Percentiles rank a stretch among this genome's conserved stretches.
Evolutionary conservation across 2,329 filamentous ascomycete species (phyloP).

Genomic region (Penicillium paneum): DNA sequence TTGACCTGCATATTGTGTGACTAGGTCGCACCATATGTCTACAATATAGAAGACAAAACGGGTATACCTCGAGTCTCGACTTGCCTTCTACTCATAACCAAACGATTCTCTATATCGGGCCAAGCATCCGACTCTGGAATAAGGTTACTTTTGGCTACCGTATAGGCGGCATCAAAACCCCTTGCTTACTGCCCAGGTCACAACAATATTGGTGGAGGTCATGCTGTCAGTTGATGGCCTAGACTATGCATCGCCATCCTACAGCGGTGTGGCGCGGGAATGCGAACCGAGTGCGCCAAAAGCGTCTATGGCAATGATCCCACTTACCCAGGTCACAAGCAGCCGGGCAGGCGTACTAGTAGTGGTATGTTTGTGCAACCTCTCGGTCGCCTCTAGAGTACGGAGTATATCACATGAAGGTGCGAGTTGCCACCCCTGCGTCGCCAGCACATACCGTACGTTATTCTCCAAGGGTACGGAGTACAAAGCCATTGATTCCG

Average conservation of each 20-base stretch:
- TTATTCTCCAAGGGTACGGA: neutral
- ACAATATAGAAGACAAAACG: neutral
- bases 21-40: neutral
- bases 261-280: constrained; percentile 1
- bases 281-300: neutral
- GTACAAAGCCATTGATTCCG: neutral
- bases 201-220: neutral
- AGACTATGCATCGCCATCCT: neutral
- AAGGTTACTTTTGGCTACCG: neutral
- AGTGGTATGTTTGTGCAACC: neutral
- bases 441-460: neutral
- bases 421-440: neutral
- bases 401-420: neutral
- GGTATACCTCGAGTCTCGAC: neutral
- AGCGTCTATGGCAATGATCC: neutral
- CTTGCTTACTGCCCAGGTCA: neutral
- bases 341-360: neutral
- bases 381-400: neutral
- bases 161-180: neutral
- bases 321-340: neutral
- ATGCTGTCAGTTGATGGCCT: neutral
- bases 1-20: constrained; percentile 1
- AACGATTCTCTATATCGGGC: neutral
- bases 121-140: neutral
- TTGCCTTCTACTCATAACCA: neutral